phyloP scores from a whole-genome alignment of 768 basidiomycete genomes.

The Coprinopsis sp. region DNA sequence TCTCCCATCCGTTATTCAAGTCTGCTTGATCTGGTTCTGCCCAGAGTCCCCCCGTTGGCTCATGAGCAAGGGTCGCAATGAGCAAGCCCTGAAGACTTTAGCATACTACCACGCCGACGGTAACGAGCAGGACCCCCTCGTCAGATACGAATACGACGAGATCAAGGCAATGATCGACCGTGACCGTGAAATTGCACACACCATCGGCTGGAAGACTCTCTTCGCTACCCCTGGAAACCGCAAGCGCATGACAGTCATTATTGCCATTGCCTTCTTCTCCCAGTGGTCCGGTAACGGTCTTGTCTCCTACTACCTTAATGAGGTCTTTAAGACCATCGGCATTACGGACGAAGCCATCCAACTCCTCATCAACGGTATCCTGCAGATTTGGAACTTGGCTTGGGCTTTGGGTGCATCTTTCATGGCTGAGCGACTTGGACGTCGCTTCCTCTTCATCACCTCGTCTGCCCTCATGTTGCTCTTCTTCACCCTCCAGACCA shows the following conservation, averaged over 20 bases:
- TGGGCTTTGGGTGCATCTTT: constrained; percentile 30
- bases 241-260: constrained; percentile 69
- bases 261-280: constrained; percentile 78
- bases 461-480: constrained; percentile 56
- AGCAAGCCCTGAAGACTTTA: constrained; percentile 61
- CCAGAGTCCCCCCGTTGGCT: constrained; percentile 88
- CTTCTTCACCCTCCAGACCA: constrained; percentile 66
- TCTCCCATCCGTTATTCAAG: constrained; percentile 62
- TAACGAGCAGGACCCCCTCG: constrained; percentile 60
- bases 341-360: constrained; percentile 57
- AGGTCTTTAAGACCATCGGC: constrained; percentile 65
- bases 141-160: constrained; percentile 71
- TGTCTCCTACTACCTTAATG: constrained; percentile 76
- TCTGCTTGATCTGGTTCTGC: constrained; percentile 59
- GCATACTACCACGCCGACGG: constrained; percentile 84
- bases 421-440: constrained; percentile 59
- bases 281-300: constrained; percentile 87
- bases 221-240: constrained; percentile 65
- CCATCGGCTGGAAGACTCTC: constrained; percentile 67
- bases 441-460: constrained; percentile 65
- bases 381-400: constrained; percentile 75
- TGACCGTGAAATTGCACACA: constrained; percentile 54
- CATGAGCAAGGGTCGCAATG: constrained; percentile 67
- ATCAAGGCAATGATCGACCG: constrained; percentile 74
- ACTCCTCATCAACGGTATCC: constrained; percentile 81